Evolutionary conservation across 2,329 filamentous ascomycete species (phyloP), one percentile per base, ranked within the genome.

Genomic region (Cordyceps javanica): DNA sequence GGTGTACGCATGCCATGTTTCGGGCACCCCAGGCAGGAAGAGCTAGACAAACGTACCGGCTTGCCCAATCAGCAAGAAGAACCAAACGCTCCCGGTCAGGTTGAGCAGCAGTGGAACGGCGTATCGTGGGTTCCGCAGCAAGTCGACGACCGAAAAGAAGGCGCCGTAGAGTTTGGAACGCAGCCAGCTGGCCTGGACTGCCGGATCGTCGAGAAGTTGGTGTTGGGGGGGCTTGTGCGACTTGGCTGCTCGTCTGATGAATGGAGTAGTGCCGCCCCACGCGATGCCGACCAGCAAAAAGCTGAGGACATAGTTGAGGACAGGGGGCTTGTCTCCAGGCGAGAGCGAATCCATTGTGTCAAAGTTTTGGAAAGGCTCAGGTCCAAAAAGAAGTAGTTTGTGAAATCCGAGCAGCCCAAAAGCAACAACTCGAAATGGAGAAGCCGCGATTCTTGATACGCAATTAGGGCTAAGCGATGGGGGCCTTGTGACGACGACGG

Each of bases 11-110:
- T n/a, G 21, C 41, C 41, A 46, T 38, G 28, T 46, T n/a, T 36
- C 41, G 52, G 42, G 41, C 10, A 25, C n/a, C n/a, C n/a, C n/a
- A n/a, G n/a, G 16, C 21, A 11, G 38, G 25, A 63, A 49, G 46
- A 46, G 41, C 39, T 16, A 16, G 26, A 38, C 44, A 57, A 36
- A 48, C 88, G 65, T 73, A 95, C 91, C 91, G 66, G 92, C 92
- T 71, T 94, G 85, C 7, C 93, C 93, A 73, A 97, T 93, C 62
- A 97, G 77, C 64, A 97, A 73, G 66, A 97, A 97, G 74, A 97
- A 97, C 93, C 93, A 97, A 57, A 97, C 81, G 68, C 91, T 96
- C 30, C 93, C 93, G 3, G 93, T 96, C 55, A 97, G 75, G 70
- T 97, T 97, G 59, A 96, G 73, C 54, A 96, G 74, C 64, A 97